phyloP scores from a whole-genome alignment of 2,329 filamentous ascomycete species.

The Talaromyces sp. region DNA sequence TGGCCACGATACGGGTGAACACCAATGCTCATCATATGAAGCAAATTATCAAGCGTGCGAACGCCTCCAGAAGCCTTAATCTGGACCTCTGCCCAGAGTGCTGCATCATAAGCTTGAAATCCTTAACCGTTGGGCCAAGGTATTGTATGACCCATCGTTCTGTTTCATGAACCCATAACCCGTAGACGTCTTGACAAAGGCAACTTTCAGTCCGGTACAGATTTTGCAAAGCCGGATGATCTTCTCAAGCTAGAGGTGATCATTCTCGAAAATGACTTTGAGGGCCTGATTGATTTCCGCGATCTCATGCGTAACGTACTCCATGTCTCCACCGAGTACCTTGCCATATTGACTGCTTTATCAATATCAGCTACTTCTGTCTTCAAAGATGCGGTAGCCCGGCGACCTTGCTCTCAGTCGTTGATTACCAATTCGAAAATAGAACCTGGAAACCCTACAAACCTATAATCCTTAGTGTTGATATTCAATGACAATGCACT shows the following conservation, averaged over 20 bases:
- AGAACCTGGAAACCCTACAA: too few relatives aligned
- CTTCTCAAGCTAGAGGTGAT: neutral
- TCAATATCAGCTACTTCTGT: neutral
- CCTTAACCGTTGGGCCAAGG: neutral
- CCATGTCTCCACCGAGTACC: neutral
- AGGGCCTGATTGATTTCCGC: neutral
- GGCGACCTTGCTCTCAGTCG: too few relatives aligned
- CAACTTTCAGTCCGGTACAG: neutral
- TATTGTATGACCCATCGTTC: neutral
- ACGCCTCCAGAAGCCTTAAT: conserved; percentile 60
- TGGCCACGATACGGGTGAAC: conserved; percentile 57
- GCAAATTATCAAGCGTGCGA: conserved; percentile 54
- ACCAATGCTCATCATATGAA: conserved; percentile 54
- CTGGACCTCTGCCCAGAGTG: conserved; percentile 40
- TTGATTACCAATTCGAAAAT: neutral
- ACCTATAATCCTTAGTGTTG: too few relatives aligned
- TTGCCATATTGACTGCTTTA: neutral
- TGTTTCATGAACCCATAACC: neutral
- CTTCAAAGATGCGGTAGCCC: too few relatives aligned
- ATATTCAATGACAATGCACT: too few relatives aligned
- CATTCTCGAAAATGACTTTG: neutral
- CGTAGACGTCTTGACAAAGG: neutral
- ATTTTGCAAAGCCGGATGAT: neutral
- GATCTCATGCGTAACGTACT: neutral
- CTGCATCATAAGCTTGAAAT: neutral